Percentiles rank a stretch among this genome's conserved stretches.
These are phyloP conservation scores for Coemansia sp. DNA, from an alignment of 192 early-diverging fungal species.

Conservation along the genomic window DNA sequence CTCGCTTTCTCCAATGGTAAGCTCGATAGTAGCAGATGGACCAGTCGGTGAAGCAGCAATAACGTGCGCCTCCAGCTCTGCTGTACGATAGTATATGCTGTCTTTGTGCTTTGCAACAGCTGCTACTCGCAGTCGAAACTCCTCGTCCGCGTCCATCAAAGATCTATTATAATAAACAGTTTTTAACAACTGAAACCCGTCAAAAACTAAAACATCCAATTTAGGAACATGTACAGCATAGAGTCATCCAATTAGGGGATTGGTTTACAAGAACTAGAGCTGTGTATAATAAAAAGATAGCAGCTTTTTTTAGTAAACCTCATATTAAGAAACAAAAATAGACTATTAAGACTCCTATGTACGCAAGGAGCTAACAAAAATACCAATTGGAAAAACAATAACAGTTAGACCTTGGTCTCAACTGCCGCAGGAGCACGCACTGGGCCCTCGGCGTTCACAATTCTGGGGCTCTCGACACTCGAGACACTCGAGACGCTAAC, in stretches of 20 bases:
- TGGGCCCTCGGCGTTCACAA: conserved; percentile 15
- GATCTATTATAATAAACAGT: no score
- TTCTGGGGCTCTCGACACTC: conserved; percentile 26
- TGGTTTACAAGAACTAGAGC: no score
- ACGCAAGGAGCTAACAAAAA: no score
- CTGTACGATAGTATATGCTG: conserved; percentile 45
- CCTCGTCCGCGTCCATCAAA: conserved; percentile 1
- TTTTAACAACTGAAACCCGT: no score
- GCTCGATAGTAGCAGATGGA: conserved; percentile 9
- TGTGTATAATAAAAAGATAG: neutral
- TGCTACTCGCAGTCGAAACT: conserved; percentile 8
- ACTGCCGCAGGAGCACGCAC: conserved; percentile 24
- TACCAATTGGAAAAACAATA: neutral
- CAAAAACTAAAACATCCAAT: no score
- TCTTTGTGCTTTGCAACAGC: conserved; percentile 13
- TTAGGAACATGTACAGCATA: no score
- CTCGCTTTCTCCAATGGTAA: neutral
- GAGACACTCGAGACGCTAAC: conserved; percentile 39
- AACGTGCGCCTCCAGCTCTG: conserved; percentile 9
- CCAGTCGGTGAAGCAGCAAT: conserved; percentile 8
- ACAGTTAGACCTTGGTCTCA: conserved; percentile 49
- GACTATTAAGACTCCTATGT: no score
- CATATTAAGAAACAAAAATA: no score
- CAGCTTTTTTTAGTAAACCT: conserved; percentile 1
- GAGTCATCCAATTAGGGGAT: no score